Percentiles rank a stretch among this genome's conserved stretches.
These are phyloP conservation scores for Penicillium silybi DNA, from an alignment of 495 filamentous ascomycete genomes.

Conservation along the genomic window DNA sequence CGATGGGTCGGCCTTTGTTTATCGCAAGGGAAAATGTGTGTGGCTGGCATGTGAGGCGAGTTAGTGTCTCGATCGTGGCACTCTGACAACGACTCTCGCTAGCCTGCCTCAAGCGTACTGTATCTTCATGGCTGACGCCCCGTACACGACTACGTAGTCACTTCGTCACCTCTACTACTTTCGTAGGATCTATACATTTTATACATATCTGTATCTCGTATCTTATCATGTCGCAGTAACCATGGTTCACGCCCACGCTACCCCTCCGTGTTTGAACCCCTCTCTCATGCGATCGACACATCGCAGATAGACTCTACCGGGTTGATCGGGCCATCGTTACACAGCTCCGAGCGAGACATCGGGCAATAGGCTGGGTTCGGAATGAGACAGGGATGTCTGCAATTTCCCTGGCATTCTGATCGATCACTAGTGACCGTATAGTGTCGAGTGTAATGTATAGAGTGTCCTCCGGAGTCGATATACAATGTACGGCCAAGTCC, in stretches of 20 bases:
- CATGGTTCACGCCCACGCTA: slow-evolving; percentile 19
- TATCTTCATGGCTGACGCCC: neutral
- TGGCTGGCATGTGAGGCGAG: slow-evolving; percentile 24
- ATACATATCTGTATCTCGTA: neutral
- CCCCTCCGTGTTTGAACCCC: slow-evolving; percentile 15
- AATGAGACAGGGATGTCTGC: slow-evolving; percentile 21
- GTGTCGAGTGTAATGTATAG: neutral
- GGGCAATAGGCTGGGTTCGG: slow-evolving; percentile 11
- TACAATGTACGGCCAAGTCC: neutral
- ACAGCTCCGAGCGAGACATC: slow-evolving; percentile 12
- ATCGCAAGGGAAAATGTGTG: slow-evolving; percentile 13
- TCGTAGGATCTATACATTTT: neutral
- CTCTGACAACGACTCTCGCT: neutral
- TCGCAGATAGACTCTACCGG: slow-evolving; percentile 8
- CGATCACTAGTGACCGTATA: neutral
- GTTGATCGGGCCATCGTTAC: slow-evolving; percentile 11
- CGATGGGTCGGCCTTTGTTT: slow-evolving; percentile 4
- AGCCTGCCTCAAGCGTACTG: neutral
- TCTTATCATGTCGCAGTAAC: slow-evolving; percentile 6
- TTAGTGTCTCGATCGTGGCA: slow-evolving; percentile 23
- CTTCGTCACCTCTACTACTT: neutral
- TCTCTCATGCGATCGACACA: slow-evolving; percentile 17
- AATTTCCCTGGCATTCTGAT: slow-evolving; percentile 1
- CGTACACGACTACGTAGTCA: neutral
- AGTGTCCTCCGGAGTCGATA: too few relatives aligned